These are phyloP conservation scores for Dioscorea zingiberensis DNA, from an alignment of 106 monocot genomes.

Conservation along the genomic window DNA sequence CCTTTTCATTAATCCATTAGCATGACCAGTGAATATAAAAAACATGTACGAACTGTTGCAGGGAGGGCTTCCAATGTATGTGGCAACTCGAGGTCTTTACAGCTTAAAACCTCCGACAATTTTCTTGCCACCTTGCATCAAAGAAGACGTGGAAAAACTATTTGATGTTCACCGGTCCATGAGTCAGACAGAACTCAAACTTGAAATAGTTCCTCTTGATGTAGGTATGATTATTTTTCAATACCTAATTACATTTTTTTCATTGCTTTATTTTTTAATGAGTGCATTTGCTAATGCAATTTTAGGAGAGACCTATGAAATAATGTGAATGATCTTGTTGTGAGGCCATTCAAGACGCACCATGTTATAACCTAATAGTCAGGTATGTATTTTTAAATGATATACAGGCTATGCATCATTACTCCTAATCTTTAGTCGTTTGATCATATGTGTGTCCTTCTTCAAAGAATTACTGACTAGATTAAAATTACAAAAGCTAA, in stretches of 20 bases:
- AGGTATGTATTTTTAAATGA: constrained; percentile 37
- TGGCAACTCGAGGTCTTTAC: constrained; percentile 85
- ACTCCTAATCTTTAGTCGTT: too few species aligned
- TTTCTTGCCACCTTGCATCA: constrained; percentile 87
- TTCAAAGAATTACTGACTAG: too few species aligned
- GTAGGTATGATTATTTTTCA: constrained; percentile 57
- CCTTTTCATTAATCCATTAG: too few species aligned
- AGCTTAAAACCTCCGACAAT: constrained; percentile 90
- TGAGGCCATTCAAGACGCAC: constrained; percentile 86
- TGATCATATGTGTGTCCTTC: too few species aligned
- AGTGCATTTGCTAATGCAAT: constrained; percentile 1
- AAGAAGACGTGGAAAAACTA: constrained; percentile 78
- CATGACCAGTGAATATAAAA: too few species aligned
- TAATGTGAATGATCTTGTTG: constrained; percentile 97
- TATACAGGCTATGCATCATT: background rate
- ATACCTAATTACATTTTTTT: background rate
- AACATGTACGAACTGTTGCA: constrained; percentile 15
- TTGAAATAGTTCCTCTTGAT: constrained; percentile 84
- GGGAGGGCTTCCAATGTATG: constrained; percentile 97
- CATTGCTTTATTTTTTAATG: background rate
- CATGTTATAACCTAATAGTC: constrained; percentile 98
- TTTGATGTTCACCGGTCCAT: constrained; percentile 80
- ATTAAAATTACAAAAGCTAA: too few species aligned
- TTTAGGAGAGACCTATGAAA: constrained; percentile 93
- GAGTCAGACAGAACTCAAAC: constrained; percentile 72